phyloP scores from a whole-genome alignment of 2,329 filamentous ascomycete genomes.

The Calonectria montana region DNA sequence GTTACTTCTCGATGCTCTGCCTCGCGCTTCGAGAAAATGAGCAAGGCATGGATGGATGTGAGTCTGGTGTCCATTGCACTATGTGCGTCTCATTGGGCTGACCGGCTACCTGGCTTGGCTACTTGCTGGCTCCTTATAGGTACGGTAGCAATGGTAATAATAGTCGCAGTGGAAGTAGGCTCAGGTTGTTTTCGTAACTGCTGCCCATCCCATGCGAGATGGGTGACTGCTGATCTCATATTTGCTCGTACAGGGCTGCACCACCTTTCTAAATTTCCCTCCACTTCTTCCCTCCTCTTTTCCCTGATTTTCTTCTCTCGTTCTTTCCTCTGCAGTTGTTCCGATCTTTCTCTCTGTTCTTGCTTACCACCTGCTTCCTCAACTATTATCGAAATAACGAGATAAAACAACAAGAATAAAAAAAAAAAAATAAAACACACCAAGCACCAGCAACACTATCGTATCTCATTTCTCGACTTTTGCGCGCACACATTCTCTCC shows the following conservation, averaged over 20 bases:
- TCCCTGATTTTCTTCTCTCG: constrained; percentile 25
- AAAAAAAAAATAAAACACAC: not conserved
- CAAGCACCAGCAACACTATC: not conserved
- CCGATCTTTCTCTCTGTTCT: not conserved
- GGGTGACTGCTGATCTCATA: constrained; percentile 39
- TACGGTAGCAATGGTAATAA: not conserved
- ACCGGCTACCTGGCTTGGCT: constrained; percentile 11
- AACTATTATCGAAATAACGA: not conserved
- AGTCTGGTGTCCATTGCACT: constrained; percentile 20
- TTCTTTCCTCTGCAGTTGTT: constrained; percentile 31
- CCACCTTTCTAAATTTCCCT: constrained; percentile 12
- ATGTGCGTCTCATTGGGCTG: constrained; percentile 20
- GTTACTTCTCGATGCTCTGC: constrained; percentile 13
- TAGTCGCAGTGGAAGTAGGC: not conserved
- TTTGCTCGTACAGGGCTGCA: constrained; percentile 31
- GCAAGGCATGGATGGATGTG: constrained; percentile 14
- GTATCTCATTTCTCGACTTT: constrained; percentile 19
- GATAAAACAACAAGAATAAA: not conserved
- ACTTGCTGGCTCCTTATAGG: constrained; percentile 18
- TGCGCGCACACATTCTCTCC: not conserved
- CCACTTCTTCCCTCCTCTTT: constrained; percentile 25
- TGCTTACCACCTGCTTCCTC: constrained; percentile 8
- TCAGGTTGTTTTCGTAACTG: constrained; percentile 25
- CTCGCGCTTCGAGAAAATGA: constrained; percentile 5
- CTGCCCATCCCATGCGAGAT: constrained; percentile 23